phyloP scores from a whole-genome alignment of 257 asterid genomes.

The Nicotiana obtusifolia region DNA sequence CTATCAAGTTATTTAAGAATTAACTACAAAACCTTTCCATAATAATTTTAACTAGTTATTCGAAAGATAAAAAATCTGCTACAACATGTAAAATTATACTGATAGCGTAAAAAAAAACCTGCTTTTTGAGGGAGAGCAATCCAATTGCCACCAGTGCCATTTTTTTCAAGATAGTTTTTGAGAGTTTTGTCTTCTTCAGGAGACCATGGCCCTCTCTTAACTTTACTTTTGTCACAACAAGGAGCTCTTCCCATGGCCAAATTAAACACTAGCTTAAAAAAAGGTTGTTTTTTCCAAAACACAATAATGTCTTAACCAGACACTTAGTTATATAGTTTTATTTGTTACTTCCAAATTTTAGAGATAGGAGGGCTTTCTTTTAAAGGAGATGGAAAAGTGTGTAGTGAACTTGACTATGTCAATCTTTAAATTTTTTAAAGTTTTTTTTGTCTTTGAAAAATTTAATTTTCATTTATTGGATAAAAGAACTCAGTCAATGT shows the following conservation, averaged over 20 bases:
- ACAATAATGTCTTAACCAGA: background rate
- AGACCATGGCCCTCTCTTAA: conserved; percentile 80
- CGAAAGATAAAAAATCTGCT: too few relatives aligned
- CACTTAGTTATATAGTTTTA: background rate
- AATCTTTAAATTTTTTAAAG: conserved; percentile 6
- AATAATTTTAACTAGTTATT: background rate
- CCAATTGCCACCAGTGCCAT: conserved; percentile 71
- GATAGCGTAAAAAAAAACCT: conserved; percentile 22
- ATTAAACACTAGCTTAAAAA: background rate
- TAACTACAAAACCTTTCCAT: background rate
- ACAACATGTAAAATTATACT: too few relatives aligned
- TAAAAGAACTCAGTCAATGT: conserved; percentile 39
- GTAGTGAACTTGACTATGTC: conserved; percentile 42
- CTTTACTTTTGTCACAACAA: conserved; percentile 67
- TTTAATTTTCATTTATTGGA: background rate
- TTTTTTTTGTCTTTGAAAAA: background rate
- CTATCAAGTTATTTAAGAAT: background rate
- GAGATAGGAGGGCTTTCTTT: background rate
- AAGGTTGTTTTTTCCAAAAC: background rate
- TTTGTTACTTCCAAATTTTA: conserved; percentile 7
- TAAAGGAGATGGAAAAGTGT: background rate
- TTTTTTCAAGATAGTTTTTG: conserved; percentile 31
- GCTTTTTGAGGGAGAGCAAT: conserved; percentile 72
- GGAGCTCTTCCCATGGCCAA: conserved; percentile 70
- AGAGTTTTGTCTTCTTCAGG: conserved; percentile 62